Conservation (phyloP, 192 early-diverging fungal species). For the Coemansia sp. region DNA sequence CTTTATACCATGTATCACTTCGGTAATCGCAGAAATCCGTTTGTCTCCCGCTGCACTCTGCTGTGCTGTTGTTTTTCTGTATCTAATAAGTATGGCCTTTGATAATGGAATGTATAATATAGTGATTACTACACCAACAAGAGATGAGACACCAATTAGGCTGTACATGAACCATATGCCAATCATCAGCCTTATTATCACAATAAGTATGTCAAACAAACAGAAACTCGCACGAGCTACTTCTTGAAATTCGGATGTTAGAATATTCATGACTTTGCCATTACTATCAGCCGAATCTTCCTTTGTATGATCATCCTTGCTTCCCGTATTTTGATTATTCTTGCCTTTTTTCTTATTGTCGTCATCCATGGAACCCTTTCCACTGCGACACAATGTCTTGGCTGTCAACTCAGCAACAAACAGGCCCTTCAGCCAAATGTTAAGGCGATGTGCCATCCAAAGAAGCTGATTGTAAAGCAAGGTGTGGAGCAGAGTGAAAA, state of each 20-base stretch:
- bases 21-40: slow-evolving; percentile 74
- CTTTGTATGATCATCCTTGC: slow-evolving; percentile 16
- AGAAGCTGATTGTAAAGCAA: slow-evolving; percentile 56
- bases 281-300: slow-evolving; percentile 41
- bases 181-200: slow-evolving; percentile 64
- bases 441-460: slow-evolving; percentile 65
- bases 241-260: slow-evolving; percentile 66
- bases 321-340: slow-evolving; percentile 17
- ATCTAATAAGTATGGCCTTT: slow-evolving; percentile 55
- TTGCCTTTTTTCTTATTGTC: slow-evolving; percentile 10
- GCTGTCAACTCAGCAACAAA: slow-evolving; percentile 65
- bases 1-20: slow-evolving; percentile 84
- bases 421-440: slow-evolving; percentile 61
- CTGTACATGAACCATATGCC: slow-evolving; percentile 68
- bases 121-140: slow-evolving; percentile 70
- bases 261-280: slow-evolving; percentile 73
- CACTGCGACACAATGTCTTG: slow-evolving; percentile 63
- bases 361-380: slow-evolving; percentile 49
- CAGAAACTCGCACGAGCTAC: slow-evolving; percentile 58
- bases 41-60: slow-evolving; percentile 66
- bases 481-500: slow-evolving; percentile 45
- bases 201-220: slow-evolving; percentile 60
- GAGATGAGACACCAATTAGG: slow-evolving; percentile 76
- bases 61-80: slow-evolving; percentile 58
- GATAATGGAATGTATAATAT: slow-evolving; percentile 59